These are phyloP conservation scores for Mentha longifolia DNA, from an alignment of 257 asterid genomes.

Conservation along the genomic window DNA sequence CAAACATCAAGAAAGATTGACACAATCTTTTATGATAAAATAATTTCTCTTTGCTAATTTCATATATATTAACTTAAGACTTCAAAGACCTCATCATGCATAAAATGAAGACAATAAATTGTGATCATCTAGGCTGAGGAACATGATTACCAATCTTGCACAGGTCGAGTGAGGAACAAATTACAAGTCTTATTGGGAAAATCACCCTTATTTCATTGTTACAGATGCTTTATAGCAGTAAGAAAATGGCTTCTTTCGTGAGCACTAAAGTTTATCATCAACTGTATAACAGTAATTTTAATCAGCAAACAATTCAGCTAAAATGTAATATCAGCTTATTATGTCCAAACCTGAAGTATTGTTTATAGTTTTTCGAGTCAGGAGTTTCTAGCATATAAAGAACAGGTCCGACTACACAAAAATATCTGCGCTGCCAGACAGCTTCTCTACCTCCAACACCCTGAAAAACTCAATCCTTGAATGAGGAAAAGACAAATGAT, in stretches of 20 bases:
- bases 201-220: background rate
- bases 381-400: constrained; percentile 82
- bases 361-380: constrained; percentile 78
- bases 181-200: background rate
- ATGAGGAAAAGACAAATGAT: background rate
- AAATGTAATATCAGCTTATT: constrained; percentile 7
- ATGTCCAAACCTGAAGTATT: constrained; percentile 68
- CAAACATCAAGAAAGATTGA: background rate
- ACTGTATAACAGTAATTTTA: constrained; percentile 1
- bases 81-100: background rate
- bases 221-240: background rate
- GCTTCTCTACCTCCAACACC: constrained; percentile 99
- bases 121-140: background rate
- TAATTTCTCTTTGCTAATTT: background rate
- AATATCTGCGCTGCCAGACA: constrained; percentile 91
- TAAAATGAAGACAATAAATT: background rate
- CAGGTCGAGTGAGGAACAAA: background rate
- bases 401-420: constrained; percentile 86
- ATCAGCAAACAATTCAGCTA: constrained; percentile 9
- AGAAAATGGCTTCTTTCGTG: background rate
- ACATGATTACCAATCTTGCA: background rate
- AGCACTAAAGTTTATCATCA: background rate
- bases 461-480: constrained; percentile 44
- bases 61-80: background rate
- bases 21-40: background rate